These are phyloP conservation scores for Trametes cubensis DNA, from an alignment of 768 basidiomycete genomes.

Conservation along the genomic window DNA sequence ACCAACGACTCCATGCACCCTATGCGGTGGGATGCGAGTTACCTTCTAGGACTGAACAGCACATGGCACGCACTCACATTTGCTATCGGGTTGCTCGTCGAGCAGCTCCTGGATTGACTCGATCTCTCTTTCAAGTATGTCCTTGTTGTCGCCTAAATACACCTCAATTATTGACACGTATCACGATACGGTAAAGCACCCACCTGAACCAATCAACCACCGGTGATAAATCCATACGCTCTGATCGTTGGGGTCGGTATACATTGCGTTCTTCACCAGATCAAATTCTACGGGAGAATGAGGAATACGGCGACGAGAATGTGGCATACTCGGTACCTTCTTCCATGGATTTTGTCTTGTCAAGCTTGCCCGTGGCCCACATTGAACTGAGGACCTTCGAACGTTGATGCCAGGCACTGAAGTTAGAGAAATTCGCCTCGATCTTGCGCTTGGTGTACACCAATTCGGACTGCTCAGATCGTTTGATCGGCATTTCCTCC, in stretches of 20 bases:
- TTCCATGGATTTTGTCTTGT: constrained; percentile 60
- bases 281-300: constrained; percentile 76
- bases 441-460: constrained; percentile 90
- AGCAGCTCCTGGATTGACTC: constrained; percentile 78
- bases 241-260: constrained; percentile 95
- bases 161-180: neutral
- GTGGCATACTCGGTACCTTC: constrained; percentile 52
- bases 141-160: constrained; percentile 56
- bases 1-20: constrained; percentile 96
- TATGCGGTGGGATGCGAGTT: constrained; percentile 33
- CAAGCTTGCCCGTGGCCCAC: constrained; percentile 61
- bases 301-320: neutral
- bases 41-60: neutral
- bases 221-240: constrained; percentile 98
- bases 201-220: constrained; percentile 90
- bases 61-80: constrained; percentile 58
- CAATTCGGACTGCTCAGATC: constrained; percentile 68
- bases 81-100: constrained; percentile 88
- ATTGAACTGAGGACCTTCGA: constrained; percentile 74
- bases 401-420: constrained; percentile 98
- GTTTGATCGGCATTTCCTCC: constrained; percentile 61
- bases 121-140: constrained; percentile 74
- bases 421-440: constrained; percentile 92
- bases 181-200: constrained; percentile 21
- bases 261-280: constrained; percentile 89